Percentiles rank a stretch among this genome's conserved stretches.
phyloP scores from a whole-genome alignment of 2,329 filamentous ascomycete genomes.

The Trichophyton simii region DNA sequence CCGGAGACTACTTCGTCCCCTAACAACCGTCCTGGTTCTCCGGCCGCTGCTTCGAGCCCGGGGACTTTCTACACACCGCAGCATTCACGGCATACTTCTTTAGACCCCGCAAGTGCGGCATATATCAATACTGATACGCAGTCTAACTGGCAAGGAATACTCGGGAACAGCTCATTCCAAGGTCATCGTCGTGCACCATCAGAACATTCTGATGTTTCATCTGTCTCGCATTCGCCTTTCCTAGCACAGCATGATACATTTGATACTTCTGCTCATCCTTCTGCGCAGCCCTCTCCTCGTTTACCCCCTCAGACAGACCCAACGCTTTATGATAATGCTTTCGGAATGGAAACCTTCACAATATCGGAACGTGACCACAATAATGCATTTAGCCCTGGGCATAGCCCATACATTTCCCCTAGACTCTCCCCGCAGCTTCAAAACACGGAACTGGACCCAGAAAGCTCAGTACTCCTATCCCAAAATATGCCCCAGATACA shows the following conservation, averaged over 20 bases:
- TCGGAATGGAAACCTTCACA: slow-evolving; percentile 67
- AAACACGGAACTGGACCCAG: slow-evolving; percentile 47
- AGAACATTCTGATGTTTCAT: slow-evolving; percentile 85
- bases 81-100: slow-evolving; percentile 48
- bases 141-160: slow-evolving; percentile 46
- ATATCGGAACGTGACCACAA: slow-evolving; percentile 53
- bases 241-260: slow-evolving; percentile 66
- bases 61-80: slow-evolving; percentile 38
- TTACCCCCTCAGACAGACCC: slow-evolving; percentile 60
- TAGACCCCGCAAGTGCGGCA: slow-evolving; percentile 49
- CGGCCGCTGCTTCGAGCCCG: slow-evolving; percentile 8
- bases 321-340: slow-evolving; percentile 61
- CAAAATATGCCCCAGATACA: slow-evolving; percentile 26
- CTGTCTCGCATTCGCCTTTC: slow-evolving; percentile 71
- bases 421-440: slow-evolving; percentile 54
- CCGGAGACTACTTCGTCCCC: slow-evolving; percentile 9
- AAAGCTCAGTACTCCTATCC: slow-evolving; percentile 34
- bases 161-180: slow-evolving; percentile 52
- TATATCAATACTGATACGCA: slow-evolving; percentile 41
- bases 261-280: slow-evolving; percentile 46
- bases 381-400: slow-evolving; percentile 47
- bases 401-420: slow-evolving; percentile 61
- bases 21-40: slow-evolving; percentile 8
- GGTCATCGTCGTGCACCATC: slow-evolving; percentile 74
- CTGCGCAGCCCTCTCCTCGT: slow-evolving; percentile 50